These are phyloP conservation scores for Cucurbita ficifolia DNA, from an alignment of 306 rosid genomes.

Conservation along the genomic window DNA sequence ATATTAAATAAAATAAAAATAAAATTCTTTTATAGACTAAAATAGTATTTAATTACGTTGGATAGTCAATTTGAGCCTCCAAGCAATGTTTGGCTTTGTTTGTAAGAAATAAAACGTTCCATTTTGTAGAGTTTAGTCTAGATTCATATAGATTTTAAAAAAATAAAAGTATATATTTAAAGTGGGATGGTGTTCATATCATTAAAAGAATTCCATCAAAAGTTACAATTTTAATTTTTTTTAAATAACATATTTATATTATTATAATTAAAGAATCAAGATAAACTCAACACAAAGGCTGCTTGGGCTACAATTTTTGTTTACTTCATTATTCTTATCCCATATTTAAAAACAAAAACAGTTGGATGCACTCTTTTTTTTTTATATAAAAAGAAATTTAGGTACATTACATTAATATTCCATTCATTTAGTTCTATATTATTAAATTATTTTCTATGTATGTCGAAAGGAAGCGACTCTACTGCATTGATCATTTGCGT, in stretches of 20 bases:
- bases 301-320: background rate
- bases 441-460: background rate
- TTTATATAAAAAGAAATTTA: background rate
- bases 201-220: background rate
- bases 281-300: background rate
- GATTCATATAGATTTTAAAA: background rate
- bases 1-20: too few relatives aligned
- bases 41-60: too few relatives aligned
- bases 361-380: background rate
- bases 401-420: background rate
- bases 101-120: background rate
- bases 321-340: background rate
- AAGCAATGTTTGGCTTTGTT: background rate
- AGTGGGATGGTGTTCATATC: background rate
- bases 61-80: too few relatives aligned
- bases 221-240: background rate
- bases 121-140: background rate
- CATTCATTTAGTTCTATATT: background rate
- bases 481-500: too few relatives aligned
- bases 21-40: too few relatives aligned
- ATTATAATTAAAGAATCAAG: background rate
- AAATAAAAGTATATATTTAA: background rate
- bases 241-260: background rate
- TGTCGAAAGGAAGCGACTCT: background rate
- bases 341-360: background rate